Conservation (phyloP, 805 yeast species). For the Sporopachydermia quercuum region DNA sequence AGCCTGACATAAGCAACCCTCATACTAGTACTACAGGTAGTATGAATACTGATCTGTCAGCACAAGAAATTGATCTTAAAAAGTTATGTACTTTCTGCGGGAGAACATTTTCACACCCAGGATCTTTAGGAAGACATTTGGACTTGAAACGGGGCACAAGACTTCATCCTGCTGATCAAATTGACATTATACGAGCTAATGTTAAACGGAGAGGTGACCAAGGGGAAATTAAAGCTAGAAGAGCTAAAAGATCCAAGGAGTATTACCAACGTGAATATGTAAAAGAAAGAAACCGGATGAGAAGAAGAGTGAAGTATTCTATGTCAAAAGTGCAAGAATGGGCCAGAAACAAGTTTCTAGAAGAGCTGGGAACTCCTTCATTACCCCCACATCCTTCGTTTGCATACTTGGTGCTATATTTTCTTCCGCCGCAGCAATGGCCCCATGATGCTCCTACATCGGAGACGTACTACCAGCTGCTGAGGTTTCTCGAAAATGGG, state of each 20-base stretch:
- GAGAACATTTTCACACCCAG: slow-evolving; percentile 37
- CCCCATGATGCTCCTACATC: slow-evolving; percentile 38
- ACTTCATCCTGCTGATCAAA: slow-evolving; percentile 33
- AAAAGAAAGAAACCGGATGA: slow-evolving; percentile 26
- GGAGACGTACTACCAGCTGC: slow-evolving; percentile 25
- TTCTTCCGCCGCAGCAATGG: slow-evolving; percentile 31
- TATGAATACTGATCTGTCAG: slow-evolving; percentile 2
- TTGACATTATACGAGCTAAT: slow-evolving; percentile 29
- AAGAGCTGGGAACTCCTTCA: slow-evolving; percentile 22
- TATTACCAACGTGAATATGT: slow-evolving; percentile 35
- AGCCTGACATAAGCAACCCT: neutral
- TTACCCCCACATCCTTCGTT: slow-evolving; percentile 32
- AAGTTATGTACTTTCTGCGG: slow-evolving; percentile 37
- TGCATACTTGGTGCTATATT: slow-evolving; percentile 32
- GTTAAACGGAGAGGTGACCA: slow-evolving; percentile 39
- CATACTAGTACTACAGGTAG: neutral
- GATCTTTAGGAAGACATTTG: slow-evolving; percentile 45
- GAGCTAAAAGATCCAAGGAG: slow-evolving; percentile 25
- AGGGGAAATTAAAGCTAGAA: slow-evolving; percentile 24
- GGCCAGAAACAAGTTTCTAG: slow-evolving; percentile 22
- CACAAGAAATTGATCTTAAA: slow-evolving; percentile 13
- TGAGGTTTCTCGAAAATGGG: slow-evolving; percentile 12
- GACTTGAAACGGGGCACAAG: slow-evolving; percentile 39
- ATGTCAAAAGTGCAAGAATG: slow-evolving; percentile 24
- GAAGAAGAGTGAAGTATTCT: slow-evolving; percentile 31